Evolutionary conservation across 305 asterid species (phyloP).

Genomic region (Fraxinus albicans): DNA sequence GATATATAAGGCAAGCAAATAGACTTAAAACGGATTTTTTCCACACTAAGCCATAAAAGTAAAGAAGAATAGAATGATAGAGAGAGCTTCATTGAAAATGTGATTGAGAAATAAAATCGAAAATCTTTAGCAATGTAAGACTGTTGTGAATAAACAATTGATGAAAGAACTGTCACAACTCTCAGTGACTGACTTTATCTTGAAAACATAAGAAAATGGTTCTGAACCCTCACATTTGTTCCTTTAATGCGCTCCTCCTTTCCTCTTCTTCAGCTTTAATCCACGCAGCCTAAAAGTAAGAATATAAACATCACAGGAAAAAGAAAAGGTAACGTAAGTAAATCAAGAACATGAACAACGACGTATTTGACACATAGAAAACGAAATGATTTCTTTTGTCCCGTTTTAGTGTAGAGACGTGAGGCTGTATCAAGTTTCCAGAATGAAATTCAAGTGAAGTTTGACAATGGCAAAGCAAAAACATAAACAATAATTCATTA

Average conservation of each 20-base stretch:
- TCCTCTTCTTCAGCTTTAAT: constrained; percentile 85
- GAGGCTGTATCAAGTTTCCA: not conserved
- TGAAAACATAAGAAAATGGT: not conserved
- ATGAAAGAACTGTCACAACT: not conserved
- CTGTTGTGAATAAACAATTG: not conserved
- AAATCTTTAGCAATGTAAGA: not conserved
- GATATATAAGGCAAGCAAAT: not conserved
- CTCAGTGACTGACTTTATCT: not conserved
- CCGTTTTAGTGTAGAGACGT: not conserved
- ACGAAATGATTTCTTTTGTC: not conserved
- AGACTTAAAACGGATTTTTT: not conserved
- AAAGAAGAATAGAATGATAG: not conserved
- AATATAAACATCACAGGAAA: not conserved
- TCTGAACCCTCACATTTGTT: constrained; percentile 18
- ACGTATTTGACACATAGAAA: not conserved
- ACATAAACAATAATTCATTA: not conserved
- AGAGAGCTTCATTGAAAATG: not conserved
- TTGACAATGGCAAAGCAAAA: not conserved
- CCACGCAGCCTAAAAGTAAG: constrained; percentile 74
- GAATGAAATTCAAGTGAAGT: not conserved
- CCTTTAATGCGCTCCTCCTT: constrained; percentile 38
- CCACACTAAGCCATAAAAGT: not conserved
- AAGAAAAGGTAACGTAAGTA: not conserved
- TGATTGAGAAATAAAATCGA: not conserved
- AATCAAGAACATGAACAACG: not conserved